phyloP scores from a whole-genome alignment of 371 early-diverging fungal genomes.

The Rhizopus arrhizus region DNA sequence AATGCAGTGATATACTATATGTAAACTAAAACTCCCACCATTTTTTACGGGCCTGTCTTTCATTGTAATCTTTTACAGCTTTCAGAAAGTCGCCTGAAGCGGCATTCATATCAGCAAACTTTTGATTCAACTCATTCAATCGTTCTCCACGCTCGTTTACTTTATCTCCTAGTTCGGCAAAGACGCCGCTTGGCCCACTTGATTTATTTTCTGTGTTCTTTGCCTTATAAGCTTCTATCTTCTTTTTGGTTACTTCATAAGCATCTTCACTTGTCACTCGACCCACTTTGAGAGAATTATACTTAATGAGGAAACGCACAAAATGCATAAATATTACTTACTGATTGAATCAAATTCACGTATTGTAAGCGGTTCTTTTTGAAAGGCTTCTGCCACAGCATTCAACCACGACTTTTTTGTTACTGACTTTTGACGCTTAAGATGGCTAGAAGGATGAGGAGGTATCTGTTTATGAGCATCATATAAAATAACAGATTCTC shows the following conservation, averaged over 20 bases:
- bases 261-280: slow-evolving; percentile 24
- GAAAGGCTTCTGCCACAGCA: slow-evolving; percentile 49
- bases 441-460: slow-evolving; percentile 37
- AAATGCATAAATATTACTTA: slow-evolving; percentile 25
- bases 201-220: slow-evolving; percentile 6
- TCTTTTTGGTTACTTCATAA: slow-evolving; percentile 18
- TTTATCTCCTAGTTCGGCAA: slow-evolving; percentile 50
- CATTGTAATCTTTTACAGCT: slow-evolving; percentile 58
- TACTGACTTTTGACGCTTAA: slow-evolving; percentile 21
- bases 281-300: slow-evolving; percentile 21
- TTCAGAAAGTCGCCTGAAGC: slow-evolving; percentile 58
- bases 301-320: neutral
- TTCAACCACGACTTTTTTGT: slow-evolving; percentile 49
- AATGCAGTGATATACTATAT: neutral
- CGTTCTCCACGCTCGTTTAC: slow-evolving; percentile 62
- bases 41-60: slow-evolving; percentile 57
- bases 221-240: slow-evolving; percentile 21
- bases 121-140: slow-evolving; percentile 50
- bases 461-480: slow-evolving; percentile 43
- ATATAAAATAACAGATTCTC: slow-evolving; percentile 48
- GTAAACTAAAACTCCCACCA: slow-evolving; percentile 53
- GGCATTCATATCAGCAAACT: slow-evolving; percentile 55
- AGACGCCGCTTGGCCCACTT: slow-evolving; percentile 33
- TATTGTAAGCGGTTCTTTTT: slow-evolving; percentile 47
- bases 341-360: slow-evolving; percentile 53